Evolutionary conservation across 805 yeast species (phyloP).

Genomic region (Pachysolen tannophilus): DNA sequence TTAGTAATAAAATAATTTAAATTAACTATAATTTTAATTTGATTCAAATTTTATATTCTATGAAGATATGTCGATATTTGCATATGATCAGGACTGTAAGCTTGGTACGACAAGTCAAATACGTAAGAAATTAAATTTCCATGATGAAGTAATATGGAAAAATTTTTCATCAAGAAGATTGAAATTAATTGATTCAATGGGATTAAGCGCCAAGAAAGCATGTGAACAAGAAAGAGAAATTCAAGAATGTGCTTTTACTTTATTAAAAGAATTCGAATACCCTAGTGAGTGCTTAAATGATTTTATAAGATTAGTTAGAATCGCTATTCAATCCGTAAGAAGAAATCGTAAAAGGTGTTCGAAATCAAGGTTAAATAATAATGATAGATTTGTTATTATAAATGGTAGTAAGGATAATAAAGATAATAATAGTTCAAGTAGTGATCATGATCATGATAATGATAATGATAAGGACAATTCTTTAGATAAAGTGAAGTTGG

Average conservation of each 20-base stretch:
- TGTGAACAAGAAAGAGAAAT: conserved; percentile 88
- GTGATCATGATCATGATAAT: conserved; percentile 1
- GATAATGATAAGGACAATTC: background rate
- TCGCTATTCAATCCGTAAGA: conserved; percentile 90
- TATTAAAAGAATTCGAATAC: conserved; percentile 74
- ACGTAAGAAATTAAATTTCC: conserved; percentile 58
- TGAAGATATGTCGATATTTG: no score
- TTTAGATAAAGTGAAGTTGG: background rate
- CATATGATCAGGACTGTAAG: no score
- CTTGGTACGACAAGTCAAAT: conserved; percentile 51
- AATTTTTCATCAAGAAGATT: conserved; percentile 83
- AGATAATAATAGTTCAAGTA: conserved; percentile 1
- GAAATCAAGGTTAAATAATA: conserved; percentile 16
- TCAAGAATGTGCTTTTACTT: conserved; percentile 63
- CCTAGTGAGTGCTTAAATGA: conserved; percentile 52
- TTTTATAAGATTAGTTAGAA: conserved; percentile 83
- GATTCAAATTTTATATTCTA: no score
- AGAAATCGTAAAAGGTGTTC: conserved; percentile 70
- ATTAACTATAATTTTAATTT: no score
- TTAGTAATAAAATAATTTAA: no score
- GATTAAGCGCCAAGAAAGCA: conserved; percentile 61
- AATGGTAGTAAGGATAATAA: background rate
- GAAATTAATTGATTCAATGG: conserved; percentile 75
- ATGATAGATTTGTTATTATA: conserved; percentile 7
- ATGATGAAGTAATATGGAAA: conserved; percentile 82